These are phyloP conservation scores for Metschnikowia kofuensis DNA, from an alignment of 805 yeast species.

Conservation along the genomic window DNA sequence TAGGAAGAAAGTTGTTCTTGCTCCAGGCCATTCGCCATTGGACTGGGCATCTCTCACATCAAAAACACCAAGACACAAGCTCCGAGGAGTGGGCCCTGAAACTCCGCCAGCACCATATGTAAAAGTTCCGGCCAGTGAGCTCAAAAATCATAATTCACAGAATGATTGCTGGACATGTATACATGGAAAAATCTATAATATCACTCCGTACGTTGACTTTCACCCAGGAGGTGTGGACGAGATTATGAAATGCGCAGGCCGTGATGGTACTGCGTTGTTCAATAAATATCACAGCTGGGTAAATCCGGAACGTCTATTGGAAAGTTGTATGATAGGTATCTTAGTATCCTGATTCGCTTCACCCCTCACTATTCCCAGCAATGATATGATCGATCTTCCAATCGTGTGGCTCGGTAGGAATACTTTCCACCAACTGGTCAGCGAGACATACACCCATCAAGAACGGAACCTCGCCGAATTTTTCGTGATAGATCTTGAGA, in stretches of 20 bases:
- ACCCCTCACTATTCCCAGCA: slow-evolving; percentile 23
- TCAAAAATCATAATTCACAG: slow-evolving; percentile 53
- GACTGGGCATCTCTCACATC: slow-evolving; percentile 74
- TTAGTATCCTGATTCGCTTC: slow-evolving; percentile 1
- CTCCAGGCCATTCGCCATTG: slow-evolving; percentile 81
- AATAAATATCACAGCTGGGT: slow-evolving; percentile 74
- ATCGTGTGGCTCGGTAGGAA: slow-evolving; percentile 67
- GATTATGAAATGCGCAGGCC: slow-evolving; percentile 75
- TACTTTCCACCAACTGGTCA: slow-evolving; percentile 53
- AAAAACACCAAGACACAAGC: slow-evolving; percentile 41
- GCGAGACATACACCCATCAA: slow-evolving; percentile 63
- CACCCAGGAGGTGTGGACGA: slow-evolving; percentile 93
- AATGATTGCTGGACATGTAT: slow-evolving; percentile 86
- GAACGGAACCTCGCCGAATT: slow-evolving; percentile 32
- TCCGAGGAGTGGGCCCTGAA: slow-evolving; percentile 50
- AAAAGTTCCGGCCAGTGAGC: slow-evolving; percentile 53
- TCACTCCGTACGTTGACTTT: slow-evolving; percentile 77
- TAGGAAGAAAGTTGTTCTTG: slow-evolving; percentile 54
- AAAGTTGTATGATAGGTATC: slow-evolving; percentile 73
- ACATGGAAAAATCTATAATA: slow-evolving; percentile 76
- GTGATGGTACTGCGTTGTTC: slow-evolving; percentile 76
- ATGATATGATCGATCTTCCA: slow-evolving; percentile 55
- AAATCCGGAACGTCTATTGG: slow-evolving; percentile 77
- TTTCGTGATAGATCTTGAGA: slow-evolving; percentile 17
- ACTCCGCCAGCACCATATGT: slow-evolving; percentile 53